A percentile compares a stretch with the other conserved stretches of the same genome.
Evolutionary conservation across 2,329 filamentous ascomycete species (phyloP).

Genomic region (Colletotrichum endophyticum): DNA sequence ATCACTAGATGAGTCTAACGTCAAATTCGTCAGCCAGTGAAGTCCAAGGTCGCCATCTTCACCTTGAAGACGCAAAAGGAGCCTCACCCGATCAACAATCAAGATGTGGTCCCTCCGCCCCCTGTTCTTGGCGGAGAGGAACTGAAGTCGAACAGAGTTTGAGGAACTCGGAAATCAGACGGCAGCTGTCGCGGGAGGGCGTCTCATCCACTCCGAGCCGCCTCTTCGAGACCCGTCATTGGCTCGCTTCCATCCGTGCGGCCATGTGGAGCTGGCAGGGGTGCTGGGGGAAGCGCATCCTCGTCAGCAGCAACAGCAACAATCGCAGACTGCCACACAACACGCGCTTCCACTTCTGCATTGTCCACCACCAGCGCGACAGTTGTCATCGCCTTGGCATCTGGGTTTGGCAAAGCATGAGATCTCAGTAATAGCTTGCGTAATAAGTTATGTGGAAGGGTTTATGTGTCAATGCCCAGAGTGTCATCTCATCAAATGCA

Average conservation of each 20-base stretch:
- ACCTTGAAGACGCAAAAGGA: not conserved
- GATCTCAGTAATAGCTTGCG: not conserved
- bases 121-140: not conserved
- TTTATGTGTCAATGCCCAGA: not conserved
- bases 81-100: not conserved
- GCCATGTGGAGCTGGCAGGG: not conserved
- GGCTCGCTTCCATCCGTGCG: not conserved
- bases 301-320: not conserved
- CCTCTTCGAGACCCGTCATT: not conserved
- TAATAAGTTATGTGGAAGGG: not conserved
- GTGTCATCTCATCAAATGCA: not conserved
- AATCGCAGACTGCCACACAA: not conserved
- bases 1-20: not conserved
- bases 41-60: not conserved
- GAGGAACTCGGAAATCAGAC: conserved; percentile 18
- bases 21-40: not conserved
- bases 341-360: not conserved
- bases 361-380: not conserved
- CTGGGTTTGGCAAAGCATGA: not conserved
- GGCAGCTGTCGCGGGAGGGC: conserved; percentile 15
- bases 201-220: conserved; percentile 16
- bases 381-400: not conserved
- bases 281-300: not conserved
- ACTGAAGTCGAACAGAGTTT: conserved; percentile 18
- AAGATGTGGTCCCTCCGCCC: conserved; percentile 6